Conservation (phyloP, 2,329 filamentous ascomycete genomes). For the Alternaria longipes region DNA sequence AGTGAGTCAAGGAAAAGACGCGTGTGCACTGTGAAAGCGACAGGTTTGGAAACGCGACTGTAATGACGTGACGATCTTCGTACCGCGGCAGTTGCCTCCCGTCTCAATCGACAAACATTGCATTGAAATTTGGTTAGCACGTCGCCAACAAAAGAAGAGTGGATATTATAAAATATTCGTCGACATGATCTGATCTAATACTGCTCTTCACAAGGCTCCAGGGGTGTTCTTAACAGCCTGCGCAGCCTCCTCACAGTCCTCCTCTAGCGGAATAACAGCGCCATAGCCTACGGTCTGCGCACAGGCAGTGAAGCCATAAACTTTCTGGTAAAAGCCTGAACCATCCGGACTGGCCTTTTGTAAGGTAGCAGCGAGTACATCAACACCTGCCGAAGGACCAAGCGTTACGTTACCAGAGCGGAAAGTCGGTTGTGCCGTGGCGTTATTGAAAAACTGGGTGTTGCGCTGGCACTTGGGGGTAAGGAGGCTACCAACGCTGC, state of each 20-base stretch:
- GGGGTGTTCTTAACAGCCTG: constrained; percentile 7
- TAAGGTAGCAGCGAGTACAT: constrained; percentile 4
- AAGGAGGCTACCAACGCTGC: background rate
- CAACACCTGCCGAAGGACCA: constrained; percentile 14
- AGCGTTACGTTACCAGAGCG: constrained; percentile 18
- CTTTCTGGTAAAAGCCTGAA: constrained; percentile 9
- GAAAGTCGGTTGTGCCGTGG: constrained; percentile 14
- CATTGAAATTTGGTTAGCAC: background rate
- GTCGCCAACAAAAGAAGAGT: background rate
- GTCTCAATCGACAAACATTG: background rate
- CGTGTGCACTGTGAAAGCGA: background rate
- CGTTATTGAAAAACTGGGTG: constrained; percentile 18
- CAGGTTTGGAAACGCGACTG: background rate
- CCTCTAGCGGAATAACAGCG: constrained; percentile 13
- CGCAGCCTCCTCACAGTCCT: constrained; percentile 23
- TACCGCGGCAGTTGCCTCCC: background rate
- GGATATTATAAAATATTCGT: background rate
- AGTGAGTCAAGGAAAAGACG: background rate
- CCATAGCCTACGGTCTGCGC: constrained; percentile 21
- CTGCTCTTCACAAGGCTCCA: constrained; percentile 10
- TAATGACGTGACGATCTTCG: background rate
- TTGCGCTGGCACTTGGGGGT: constrained; percentile 19
- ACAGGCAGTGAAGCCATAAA: constrained; percentile 20
- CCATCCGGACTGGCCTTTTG: constrained; percentile 15
- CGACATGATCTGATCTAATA: background rate